These are phyloP conservation scores for Colletotrichum sp. DNA, from an alignment of 2,329 filamentous ascomycete species.

Conservation along the genomic window DNA sequence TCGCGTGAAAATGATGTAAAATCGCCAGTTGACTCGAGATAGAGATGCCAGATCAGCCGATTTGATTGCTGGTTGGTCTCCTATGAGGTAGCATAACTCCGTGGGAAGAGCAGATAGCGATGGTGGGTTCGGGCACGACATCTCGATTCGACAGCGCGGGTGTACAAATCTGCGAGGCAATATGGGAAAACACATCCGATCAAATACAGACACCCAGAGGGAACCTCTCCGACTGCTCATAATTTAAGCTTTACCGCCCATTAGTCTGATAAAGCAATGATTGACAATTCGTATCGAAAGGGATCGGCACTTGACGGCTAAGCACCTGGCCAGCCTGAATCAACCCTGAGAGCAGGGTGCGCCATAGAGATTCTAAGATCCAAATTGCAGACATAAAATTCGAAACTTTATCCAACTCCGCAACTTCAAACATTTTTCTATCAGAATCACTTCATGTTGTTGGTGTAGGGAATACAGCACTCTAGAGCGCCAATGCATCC, in stretches of 20 bases:
- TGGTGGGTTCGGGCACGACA: neutral
- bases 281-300: no score
- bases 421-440: neutral
- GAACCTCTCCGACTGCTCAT: neutral
- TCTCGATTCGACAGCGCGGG: neutral
- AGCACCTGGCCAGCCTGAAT: neutral
- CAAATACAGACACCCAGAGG: neutral
- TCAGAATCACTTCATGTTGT: neutral
- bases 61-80: neutral
- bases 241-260: neutral
- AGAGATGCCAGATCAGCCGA: neutral
- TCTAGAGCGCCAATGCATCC: neutral
- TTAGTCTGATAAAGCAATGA: neutral
- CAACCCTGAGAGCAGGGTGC: neutral
- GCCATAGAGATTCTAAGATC: no score
- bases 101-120: neutral
- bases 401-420: no score
- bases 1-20: neutral
- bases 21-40: neutral
- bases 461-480: neutral
- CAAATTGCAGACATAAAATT: no score
- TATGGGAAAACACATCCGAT: neutral
- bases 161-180: neutral
- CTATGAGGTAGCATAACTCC: neutral
- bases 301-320: neutral